Percentiles rank a stretch among this genome's conserved stretches.
Evolutionary conservation across 2,329 filamentous ascomycete genomes (phyloP).

Genomic region (Cytospora piceae): DNA sequence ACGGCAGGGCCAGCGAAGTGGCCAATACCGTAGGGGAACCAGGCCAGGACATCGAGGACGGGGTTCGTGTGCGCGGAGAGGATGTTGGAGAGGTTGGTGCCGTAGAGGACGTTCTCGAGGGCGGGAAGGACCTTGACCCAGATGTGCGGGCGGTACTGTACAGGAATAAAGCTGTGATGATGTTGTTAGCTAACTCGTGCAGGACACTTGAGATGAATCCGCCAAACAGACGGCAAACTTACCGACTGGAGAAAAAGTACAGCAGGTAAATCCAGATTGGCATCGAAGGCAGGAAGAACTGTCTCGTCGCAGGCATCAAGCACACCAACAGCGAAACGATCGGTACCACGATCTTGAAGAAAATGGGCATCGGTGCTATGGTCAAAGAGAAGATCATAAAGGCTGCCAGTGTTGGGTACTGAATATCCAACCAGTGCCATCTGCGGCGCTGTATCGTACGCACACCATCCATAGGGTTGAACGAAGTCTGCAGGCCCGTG

Average conservation of each 20-base stretch:
- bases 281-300: conserved; percentile 88
- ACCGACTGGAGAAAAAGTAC: conserved; percentile 93
- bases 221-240: conserved; percentile 44
- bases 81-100: conserved; percentile 94
- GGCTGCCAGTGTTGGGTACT: conserved; percentile 76
- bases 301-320: conserved; percentile 80
- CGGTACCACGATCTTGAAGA: conserved; percentile 75
- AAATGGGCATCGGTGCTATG: conserved; percentile 79
- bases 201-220: background rate
- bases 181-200: conserved; percentile 20
- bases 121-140: conserved; percentile 95
- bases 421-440: conserved; percentile 82
- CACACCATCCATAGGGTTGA: conserved; percentile 78
- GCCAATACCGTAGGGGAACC: conserved; percentile 89
- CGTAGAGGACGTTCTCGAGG: conserved; percentile 94
- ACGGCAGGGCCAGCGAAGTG: conserved; percentile 88
- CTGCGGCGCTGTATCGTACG: conserved; percentile 74
- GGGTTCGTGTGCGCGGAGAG: conserved; percentile 86
- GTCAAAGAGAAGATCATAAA: conserved; percentile 81
- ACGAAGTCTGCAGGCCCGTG: conserved; percentile 77
- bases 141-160: conserved; percentile 87
- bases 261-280: conserved; percentile 85
- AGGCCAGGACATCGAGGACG: conserved; percentile 83
- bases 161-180: conserved; percentile 75
- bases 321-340: conserved; percentile 70